phyloP scores from a whole-genome alignment of 164 flowering plant species.

The Magnolia kwangsiensis region DNA sequence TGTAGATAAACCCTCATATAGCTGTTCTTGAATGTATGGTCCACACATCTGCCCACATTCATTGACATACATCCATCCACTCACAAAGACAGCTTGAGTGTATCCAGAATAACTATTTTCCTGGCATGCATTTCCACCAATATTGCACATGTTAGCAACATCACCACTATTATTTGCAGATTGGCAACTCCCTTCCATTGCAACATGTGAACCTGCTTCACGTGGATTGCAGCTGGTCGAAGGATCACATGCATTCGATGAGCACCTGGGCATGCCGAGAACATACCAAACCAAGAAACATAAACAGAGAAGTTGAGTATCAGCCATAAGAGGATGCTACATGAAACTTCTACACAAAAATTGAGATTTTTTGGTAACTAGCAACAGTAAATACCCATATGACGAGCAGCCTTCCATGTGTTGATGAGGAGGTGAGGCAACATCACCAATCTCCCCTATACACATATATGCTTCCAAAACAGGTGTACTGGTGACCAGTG shows the following conservation, averaged over 20 bases:
- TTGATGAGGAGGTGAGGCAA: constrained; percentile 6
- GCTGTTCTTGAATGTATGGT: constrained; percentile 81
- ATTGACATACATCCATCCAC: constrained; percentile 95
- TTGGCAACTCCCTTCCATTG: too few species aligned
- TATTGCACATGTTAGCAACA: too few species aligned
- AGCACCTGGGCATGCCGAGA: constrained; percentile 19
- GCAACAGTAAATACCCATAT: constrained; percentile 14
- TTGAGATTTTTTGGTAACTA: neutral
- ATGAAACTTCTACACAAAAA: neutral
- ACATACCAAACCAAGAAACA: neutral
- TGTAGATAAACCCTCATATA: constrained; percentile 75
- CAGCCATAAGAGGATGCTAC: neutral
- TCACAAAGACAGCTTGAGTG: too few species aligned
- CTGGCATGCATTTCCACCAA: too few species aligned
- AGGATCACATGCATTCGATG: too few species aligned
- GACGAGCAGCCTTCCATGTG: constrained; percentile 9
- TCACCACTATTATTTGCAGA: too few species aligned
- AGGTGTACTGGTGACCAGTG: neutral
- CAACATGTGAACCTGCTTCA: too few species aligned
- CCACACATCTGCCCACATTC: constrained; percentile 85
- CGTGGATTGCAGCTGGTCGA: too few species aligned
- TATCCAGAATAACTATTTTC: too few species aligned
- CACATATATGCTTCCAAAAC: constrained; percentile 11
- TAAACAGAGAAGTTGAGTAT: neutral
- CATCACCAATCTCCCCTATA: constrained; percentile 14